Evolutionary conservation across 768 basidiomycete species (phyloP), one percentile per base, ranked within the genome.

Genomic region (Lactifluus rugatus): DNA sequence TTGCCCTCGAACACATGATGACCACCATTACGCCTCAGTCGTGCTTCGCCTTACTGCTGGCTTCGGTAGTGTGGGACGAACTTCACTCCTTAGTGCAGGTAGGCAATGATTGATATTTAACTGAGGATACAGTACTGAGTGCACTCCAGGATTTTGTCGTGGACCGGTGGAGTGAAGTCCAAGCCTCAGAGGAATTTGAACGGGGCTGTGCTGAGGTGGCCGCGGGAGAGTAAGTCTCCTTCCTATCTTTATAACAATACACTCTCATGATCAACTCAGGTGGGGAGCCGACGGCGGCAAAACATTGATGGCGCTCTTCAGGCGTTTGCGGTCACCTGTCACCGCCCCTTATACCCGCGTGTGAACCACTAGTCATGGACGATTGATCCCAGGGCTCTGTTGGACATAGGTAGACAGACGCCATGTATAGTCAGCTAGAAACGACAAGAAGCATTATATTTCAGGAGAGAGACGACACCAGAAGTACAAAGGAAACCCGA

Each of bases 1-100:
- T 89, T 23, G 85, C 87, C 7, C 69, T 86, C 56, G 84, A 86
- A 52, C 86, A 89, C 68, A 83, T 89, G 66, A 78, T 89, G 75
- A 73, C 76, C 6, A 84, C 81, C 7, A 76, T 91, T 37, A 82
- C 82, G 3, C 81, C 84, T 3, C 76, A 79, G 61, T 77, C 80
- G 4, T 81, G 83, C 64, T 87, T 89, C 69, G 79, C 82, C 0
- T 70, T 87, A 34, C 72, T 89, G 47, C 78, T 87, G 53, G 87
- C 86, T n/a, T 78, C 83, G 0, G 76, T 78, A 21, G 70, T 79
- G 10, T 87, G 83, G 83, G 82, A 85, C 41, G 84, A 84, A 39
- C 66, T 86, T 44, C 81, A 78, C 64, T 65, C 71, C 11, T 69
- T 86, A 36, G 76, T 86, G 7, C 81, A 87, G 75, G 83, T 83